Percentiles rank a stretch among this genome's conserved stretches.
Evolutionary conservation across 495 filamentous ascomycete genomes (phyloP).

Genomic region (Penicilliopsis zonata): DNA sequence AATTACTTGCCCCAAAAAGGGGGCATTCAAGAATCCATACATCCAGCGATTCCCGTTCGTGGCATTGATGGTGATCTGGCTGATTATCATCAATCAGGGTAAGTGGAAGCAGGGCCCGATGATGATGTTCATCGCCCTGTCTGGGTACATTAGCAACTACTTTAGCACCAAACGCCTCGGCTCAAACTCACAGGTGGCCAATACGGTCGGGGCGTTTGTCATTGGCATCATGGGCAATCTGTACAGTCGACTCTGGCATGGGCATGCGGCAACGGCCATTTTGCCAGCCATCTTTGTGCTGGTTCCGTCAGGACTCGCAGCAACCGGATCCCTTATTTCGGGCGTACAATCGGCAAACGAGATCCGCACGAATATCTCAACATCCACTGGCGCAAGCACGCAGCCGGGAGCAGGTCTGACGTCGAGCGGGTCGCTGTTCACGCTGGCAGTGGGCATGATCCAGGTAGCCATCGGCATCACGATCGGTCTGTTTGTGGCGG

Average conservation of each 20-base stretch:
- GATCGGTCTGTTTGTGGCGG: slow-evolving; percentile 76
- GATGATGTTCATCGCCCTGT: slow-evolving; percentile 66
- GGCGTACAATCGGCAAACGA: slow-evolving; percentile 68
- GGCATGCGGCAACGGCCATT: slow-evolving; percentile 73
- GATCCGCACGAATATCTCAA: too few relatives aligned
- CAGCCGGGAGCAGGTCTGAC: slow-evolving; percentile 8
- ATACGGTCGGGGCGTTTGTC: slow-evolving; percentile 68
- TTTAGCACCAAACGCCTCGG: slow-evolving; percentile 57
- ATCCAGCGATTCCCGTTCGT: slow-evolving; percentile 37
- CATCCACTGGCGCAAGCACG: too few relatives aligned
- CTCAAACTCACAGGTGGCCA: slow-evolving; percentile 69
- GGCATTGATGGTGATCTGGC: slow-evolving; percentile 41
- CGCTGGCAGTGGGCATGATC: slow-evolving; percentile 37
- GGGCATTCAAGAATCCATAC: slow-evolving; percentile 17
- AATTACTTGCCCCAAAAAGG: slow-evolving; percentile 46
- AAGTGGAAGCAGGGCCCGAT: slow-evolving; percentile 80
- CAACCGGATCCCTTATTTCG: slow-evolving; percentile 61
- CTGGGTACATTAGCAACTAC: slow-evolving; percentile 73
- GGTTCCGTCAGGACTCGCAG: slow-evolving; percentile 76
- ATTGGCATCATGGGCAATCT: slow-evolving; percentile 76
- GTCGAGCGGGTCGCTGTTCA: slow-evolving; percentile 12
- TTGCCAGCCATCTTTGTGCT: slow-evolving; percentile 85
- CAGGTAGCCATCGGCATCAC: slow-evolving; percentile 87
- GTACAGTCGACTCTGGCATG: slow-evolving; percentile 68
- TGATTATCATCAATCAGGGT: slow-evolving; percentile 74